These are phyloP conservation scores for Cinnamomum micranthum DNA, from an alignment of 164 flowering plant species.

Conservation along the genomic window DNA sequence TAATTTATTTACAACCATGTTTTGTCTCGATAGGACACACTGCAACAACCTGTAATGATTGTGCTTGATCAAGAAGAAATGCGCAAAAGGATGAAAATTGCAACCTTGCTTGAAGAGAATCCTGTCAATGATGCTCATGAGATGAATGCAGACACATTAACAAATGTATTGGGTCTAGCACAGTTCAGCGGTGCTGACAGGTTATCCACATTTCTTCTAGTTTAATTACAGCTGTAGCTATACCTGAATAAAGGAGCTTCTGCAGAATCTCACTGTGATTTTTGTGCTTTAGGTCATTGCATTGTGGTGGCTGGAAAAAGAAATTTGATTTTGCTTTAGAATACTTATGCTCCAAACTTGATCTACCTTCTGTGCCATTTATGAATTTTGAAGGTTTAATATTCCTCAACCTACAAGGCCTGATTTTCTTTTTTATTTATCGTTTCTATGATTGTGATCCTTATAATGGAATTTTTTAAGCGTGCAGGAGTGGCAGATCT, in stretches of 20 bases:
- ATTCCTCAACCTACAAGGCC: neutral
- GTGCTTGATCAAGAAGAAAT: conserved; percentile 43
- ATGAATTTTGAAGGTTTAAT: conserved; percentile 27
- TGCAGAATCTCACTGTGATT: neutral
- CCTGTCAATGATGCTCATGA: conserved; percentile 18
- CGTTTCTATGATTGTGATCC: neutral
- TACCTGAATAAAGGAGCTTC: no score
- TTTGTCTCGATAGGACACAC: conserved; percentile 39
- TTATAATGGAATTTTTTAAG: neutral
- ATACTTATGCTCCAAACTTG: conserved; percentile 12
- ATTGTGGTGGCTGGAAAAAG: conserved; percentile 46
- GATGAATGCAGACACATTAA: conserved; percentile 16
- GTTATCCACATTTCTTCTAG: conserved; percentile 21
- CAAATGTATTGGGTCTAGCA: conserved; percentile 21
- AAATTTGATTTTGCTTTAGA: conserved; percentile 26
- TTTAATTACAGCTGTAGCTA: neutral
- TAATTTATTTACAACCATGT: no score
- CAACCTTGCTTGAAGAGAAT: conserved; percentile 19
- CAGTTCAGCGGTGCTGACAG: conserved; percentile 35
- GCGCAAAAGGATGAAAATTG: conserved; percentile 23
- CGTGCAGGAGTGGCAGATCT: conserved; percentile 29
- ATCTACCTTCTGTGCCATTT: neutral
- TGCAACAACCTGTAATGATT: conserved; percentile 66
- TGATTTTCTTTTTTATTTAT: neutral
- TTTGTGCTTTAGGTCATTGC: conserved; percentile 30